Percentiles rank a stretch among this genome's conserved stretches.
Conservation (phyloP, 768 basidiomycete species). For the Russula abietina region DNA sequence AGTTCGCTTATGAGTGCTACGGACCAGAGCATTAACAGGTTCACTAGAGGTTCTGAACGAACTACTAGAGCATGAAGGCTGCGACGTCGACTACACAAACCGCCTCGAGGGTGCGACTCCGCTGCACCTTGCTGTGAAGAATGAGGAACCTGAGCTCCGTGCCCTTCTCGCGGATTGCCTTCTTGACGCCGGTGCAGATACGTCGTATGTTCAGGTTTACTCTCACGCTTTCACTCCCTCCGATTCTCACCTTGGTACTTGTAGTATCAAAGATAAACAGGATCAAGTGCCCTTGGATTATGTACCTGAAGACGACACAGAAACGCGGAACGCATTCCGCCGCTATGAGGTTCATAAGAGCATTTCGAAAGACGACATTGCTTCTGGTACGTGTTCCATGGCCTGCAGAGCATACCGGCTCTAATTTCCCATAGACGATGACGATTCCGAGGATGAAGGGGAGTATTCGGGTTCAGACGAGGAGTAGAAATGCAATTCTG, state of each 20-base stretch:
- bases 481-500: slow-evolving; percentile 22
- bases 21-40: slow-evolving; percentile 45
- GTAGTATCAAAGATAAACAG: slow-evolving; percentile 67
- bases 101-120: slow-evolving; percentile 66
- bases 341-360: slow-evolving; percentile 48
- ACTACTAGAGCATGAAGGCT: slow-evolving; percentile 65
- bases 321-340: slow-evolving; percentile 45
- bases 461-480: slow-evolving; percentile 28
- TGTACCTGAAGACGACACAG: slow-evolving; percentile 47
- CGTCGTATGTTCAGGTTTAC: slow-evolving; percentile 39
- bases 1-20: slow-evolving; percentile 5
- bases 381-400: slow-evolving; percentile 41
- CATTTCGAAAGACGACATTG: slow-evolving; percentile 57
- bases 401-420: not conserved
- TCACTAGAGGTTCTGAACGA: slow-evolving; percentile 62
- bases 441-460: slow-evolving; percentile 26
- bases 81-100: slow-evolving; percentile 79
- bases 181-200: slow-evolving; percentile 76
- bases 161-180: slow-evolving; percentile 53
- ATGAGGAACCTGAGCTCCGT: slow-evolving; percentile 51
- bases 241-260: not conserved
- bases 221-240: not conserved
- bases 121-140: slow-evolving; percentile 62
- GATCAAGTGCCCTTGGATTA: slow-evolving; percentile 52
- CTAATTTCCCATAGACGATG: slow-evolving; percentile 26